phyloP scores from a whole-genome alignment of 495 filamentous ascomycete species.

The Cercophora sp. region DNA sequence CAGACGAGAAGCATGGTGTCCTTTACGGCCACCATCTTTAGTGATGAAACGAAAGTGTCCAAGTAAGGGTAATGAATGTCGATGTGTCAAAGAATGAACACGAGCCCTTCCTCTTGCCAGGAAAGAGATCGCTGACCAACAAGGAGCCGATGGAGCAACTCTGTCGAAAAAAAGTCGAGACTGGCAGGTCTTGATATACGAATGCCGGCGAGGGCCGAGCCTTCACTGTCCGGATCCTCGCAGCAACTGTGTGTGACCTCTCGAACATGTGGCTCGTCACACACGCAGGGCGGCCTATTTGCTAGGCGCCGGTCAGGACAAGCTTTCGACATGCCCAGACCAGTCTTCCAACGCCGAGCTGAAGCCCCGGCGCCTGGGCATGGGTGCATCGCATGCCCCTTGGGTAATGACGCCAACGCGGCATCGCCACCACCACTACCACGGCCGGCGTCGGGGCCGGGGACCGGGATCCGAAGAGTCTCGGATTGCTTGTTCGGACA shows the following conservation, averaged over 20 bases:
- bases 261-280: constrained; percentile 11
- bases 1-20: constrained; percentile 12
- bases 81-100: background rate
- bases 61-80: background rate
- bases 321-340: too few relatives aligned
- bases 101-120: background rate
- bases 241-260: constrained; percentile 11
- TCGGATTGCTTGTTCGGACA: too few relatives aligned
- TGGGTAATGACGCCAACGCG: background rate
- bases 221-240: constrained; percentile 2
- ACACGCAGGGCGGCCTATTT: background rate
- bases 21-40: background rate
- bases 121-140: background rate
- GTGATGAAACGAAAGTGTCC: background rate
- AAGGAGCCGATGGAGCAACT: background rate
- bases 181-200: constrained; percentile 11
- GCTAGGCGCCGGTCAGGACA: constrained; percentile 5
- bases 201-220: background rate
- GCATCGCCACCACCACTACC: too few relatives aligned
- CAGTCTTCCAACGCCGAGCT: too few relatives aligned
- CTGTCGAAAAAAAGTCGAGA: background rate
- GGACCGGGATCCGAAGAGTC: too few relatives aligned
- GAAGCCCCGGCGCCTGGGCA: background rate
- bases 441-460: too few relatives aligned
- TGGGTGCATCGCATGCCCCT: background rate